Evolutionary conservation across 257 asterid genomes (phyloP).

Genomic region (Primulina tabacum): DNA sequence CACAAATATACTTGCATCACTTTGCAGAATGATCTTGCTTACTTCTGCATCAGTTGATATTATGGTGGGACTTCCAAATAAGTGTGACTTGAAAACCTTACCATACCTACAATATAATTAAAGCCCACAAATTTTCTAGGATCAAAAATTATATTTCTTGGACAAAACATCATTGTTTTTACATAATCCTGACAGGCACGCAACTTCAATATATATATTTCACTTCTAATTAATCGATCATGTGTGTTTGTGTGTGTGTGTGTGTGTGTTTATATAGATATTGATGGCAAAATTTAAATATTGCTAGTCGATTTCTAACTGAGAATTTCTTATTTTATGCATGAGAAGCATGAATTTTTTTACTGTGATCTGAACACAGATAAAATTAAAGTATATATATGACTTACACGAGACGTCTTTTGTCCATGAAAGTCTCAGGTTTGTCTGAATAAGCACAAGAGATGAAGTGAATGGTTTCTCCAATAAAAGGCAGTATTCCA

Average conservation of each 20-base stretch:
- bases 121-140: no score
- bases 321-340: no score
- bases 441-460: slow-evolving; percentile 70
- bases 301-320: no score
- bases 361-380: no score
- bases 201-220: background rate
- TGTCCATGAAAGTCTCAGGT: slow-evolving; percentile 69
- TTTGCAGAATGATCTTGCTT: slow-evolving; percentile 64
- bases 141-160: no score
- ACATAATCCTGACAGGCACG: no score
- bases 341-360: no score
- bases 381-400: no score
- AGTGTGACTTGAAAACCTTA: slow-evolving; percentile 81
- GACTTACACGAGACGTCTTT: slow-evolving; percentile 69
- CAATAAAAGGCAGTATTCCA: slow-evolving; percentile 75
- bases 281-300: no score
- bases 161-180: no score
- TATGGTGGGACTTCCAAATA: slow-evolving; percentile 80
- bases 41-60: slow-evolving; percentile 90
- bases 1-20: slow-evolving; percentile 72
- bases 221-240: background rate
- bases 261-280: no score
- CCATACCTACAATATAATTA: slow-evolving; percentile 53
- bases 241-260: background rate
- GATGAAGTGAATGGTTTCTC: slow-evolving; percentile 83